phyloP scores from a whole-genome alignment of 192 early-diverging fungal genomes.

The Gonapodya sp. region DNA sequence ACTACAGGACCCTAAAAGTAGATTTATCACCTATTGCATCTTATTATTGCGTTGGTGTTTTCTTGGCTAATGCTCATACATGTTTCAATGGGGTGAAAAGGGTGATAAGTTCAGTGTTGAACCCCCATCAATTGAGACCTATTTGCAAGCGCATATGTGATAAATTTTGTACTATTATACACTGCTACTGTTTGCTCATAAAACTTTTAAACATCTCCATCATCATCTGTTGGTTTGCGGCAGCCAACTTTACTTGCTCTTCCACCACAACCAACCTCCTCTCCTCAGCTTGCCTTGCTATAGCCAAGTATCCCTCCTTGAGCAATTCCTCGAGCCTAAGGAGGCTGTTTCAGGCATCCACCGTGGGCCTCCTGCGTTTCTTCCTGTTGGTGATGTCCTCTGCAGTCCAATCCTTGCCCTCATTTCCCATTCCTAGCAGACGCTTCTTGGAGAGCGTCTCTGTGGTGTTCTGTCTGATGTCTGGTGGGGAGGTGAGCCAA shows the following conservation, averaged over 20 bases:
- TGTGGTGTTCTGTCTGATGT: background rate
- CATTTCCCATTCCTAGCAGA: too few relatives aligned
- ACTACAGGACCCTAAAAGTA: too few relatives aligned
- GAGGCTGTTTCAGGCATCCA: background rate
- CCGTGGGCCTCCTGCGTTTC: background rate
- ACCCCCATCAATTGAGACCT: too few relatives aligned
- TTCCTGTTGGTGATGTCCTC: background rate
- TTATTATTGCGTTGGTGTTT: too few relatives aligned
- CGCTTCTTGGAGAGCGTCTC: background rate
- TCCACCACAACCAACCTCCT: background rate
- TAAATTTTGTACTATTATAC: too few relatives aligned
- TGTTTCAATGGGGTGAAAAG: too few relatives aligned
- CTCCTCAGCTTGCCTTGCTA: background rate
- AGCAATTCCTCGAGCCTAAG: background rate
- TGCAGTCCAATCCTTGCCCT: background rate
- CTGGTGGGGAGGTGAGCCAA: background rate
- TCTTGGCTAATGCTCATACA: too few relatives aligned
- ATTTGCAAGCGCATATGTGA: too few relatives aligned
- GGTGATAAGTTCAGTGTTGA: too few relatives aligned
- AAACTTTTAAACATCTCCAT: background rate
- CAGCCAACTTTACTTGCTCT: background rate
- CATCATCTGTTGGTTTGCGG: background rate
- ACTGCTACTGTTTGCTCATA: too few relatives aligned
- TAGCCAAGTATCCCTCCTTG: background rate
- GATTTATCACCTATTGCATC: too few relatives aligned